Base-by-base conservation (phyloP, 2,329 filamentous ascomycete genomes). In the Aspergillus sp. region DNA sequence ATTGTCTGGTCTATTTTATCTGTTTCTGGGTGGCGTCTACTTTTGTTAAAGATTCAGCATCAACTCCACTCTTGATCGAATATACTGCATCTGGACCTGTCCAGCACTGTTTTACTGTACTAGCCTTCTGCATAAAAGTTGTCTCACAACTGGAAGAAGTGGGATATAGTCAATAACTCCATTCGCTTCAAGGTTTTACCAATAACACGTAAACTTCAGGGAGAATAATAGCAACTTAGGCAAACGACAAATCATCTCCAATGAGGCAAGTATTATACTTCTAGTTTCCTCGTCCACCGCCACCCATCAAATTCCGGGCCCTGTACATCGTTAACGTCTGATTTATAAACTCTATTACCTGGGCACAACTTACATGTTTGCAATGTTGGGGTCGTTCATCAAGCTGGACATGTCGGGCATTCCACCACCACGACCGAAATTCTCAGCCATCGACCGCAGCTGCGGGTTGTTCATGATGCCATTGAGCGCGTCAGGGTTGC, bases 391-490 rank as follows among this genome's bases (percentile, higher is more conserved):
- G 66, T 98, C 93, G 55, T 83, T 85, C 93, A 98, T 95, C 69
- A 98, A 74, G 55, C 79, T 78, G 48, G 80, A 78, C 63, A 97
- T 75, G 69, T 97, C 89, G 6, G 93, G 93, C 86, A 95, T 90
- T 44, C 91, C 91, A 45, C 86, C 87, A 39, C 86, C 86, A 10
- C 67, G 63, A 20, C 71, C 82, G 64, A 95, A 90, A 59, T 80
- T 81, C 63, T 86, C 83, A 41, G 89, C 90, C 89, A 96, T 91
- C 65, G 94, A 83, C 48, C 88, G 80, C 53, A 97, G 74, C 52
- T 84, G 81, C 3, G 93, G 93, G 76, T 98, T 97, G 77, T 77
- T 89, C 90, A 98, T 95, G 49, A 98, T 72, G 68, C 90, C 93
- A 66, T 77, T 80, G 82, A 97, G 86, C 76, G 90, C 83, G 7